Percentiles rank a stretch among this genome's conserved stretches.
These are phyloP conservation scores for Penicillium sp. DNA, from an alignment of 2,329 filamentous ascomycete genomes.

Conservation along the genomic window DNA sequence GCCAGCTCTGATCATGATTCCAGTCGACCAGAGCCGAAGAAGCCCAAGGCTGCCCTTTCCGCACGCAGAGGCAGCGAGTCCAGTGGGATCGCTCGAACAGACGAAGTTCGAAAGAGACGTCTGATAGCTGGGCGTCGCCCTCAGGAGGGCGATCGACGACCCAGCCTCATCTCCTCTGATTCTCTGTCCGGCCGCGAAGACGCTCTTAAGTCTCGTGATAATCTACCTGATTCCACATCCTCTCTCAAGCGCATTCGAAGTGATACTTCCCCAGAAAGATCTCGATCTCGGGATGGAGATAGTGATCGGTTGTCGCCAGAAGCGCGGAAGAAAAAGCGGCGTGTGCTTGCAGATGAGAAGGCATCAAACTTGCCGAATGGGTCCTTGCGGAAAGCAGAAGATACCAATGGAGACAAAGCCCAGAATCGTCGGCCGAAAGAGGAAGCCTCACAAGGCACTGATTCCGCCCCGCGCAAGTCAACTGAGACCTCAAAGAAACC, in stretches of 20 bases:
- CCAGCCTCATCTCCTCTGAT: conserved; percentile 45
- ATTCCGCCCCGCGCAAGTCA: conserved; percentile 14
- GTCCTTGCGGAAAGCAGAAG: conserved; percentile 30
- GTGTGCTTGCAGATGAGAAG: conserved; percentile 44
- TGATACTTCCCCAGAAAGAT: conserved; percentile 46
- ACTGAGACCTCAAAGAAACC: conserved; percentile 18
- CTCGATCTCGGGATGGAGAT: conserved; percentile 38
- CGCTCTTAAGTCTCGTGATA: conserved; percentile 34
- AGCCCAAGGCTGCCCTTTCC: conserved; percentile 30
- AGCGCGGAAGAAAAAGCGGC: conserved; percentile 47
- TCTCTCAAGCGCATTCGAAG: conserved; percentile 45
- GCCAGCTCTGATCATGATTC: conserved; percentile 38
- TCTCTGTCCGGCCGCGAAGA: conserved; percentile 45
- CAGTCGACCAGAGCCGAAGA: conserved; percentile 28
- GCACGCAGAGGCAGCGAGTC: conserved; percentile 37
- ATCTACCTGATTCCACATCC: conserved; percentile 25
- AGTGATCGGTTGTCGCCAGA: conserved; percentile 35
- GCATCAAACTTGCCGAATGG: conserved; percentile 35
- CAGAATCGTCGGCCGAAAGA: conserved; percentile 20
- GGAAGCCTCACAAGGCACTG: conserved; percentile 12
- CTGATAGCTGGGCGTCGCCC: conserved; percentile 46
- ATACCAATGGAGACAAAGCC: conserved; percentile 23
- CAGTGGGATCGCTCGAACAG: conserved; percentile 27
- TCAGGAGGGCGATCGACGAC: conserved; percentile 38
- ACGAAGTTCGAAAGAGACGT: conserved; percentile 43